Base-by-base conservation (phyloP, 441 rosid species). In the Manihot esculenta region DNA sequence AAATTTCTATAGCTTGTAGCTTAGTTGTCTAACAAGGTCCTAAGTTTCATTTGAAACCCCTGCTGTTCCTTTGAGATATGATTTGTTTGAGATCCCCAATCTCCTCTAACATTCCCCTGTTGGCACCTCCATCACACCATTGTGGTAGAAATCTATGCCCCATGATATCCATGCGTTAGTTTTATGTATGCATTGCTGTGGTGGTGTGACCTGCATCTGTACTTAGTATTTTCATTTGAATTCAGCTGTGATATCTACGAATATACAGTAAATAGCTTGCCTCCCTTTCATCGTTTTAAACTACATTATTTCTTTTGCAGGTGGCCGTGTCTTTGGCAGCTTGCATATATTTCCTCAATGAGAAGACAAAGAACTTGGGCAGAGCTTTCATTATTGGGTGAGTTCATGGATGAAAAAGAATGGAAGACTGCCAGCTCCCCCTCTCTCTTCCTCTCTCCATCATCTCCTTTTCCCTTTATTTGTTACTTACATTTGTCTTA, bases 241-340 rank as follows among this genome's bases (percentile, higher is more conserved):
- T 38, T 38, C 42, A 38, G 42, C 42, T 5, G 42, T 7, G 42
- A n/a, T 24, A 30, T 26, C 5, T 30, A 38, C 27, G 54, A 69
- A 41, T 30, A 50, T 23, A 35, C 14, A 15, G 30, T 30, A 45
- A 14, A 30, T 55, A 56, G 24, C 50, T 14, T 50, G 26, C 27
- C 51, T 26, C 15, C 26, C 33, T 53, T 56, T 62, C 13, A 27
- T 60, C 14, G 8, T 13, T 54, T 21, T 27, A 13, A 27, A 64
- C 53, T 0, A 14, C 51, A 44, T 58, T 41, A 15, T 51, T 54
- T 57, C 21, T 62, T 27, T 30, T 73, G 79, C 87, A 94, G 99
- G 99, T 94, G 68, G 97, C 96, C 24, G 97, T 94, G 7, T 92
- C 97, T 57, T 86, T 94, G 74, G 91, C 89, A 59, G 97, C 99